Evolutionary conservation across 345 rosid species (phyloP), one percentile per base, ranked within the genome.

Genomic region (Eucalyptus marginata): DNA sequence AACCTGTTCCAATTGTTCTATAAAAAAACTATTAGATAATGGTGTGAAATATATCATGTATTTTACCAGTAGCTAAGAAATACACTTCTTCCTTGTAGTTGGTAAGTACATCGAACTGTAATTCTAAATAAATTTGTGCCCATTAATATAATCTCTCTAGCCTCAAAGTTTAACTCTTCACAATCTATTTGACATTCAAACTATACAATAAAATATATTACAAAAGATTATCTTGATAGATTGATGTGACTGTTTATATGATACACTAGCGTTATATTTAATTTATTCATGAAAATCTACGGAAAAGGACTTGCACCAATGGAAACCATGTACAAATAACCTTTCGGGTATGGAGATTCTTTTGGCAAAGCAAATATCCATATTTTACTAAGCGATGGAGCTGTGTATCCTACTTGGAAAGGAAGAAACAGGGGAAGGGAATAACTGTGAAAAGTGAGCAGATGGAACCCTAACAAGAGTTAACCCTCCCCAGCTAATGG

Each of bases 1-100:
- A 2, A 8, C 13, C 7, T 0, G 2, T 68, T 68, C 1, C 4
- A 68, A 68, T 33, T 2, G 1, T 68, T 9, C 44, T 33, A 17
- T 14, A 9, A 68, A 68, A 68, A 68, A 66, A 15, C 3, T 31
- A 1, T 31, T 31, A 68, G 80, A 68, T 3, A 68, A 33, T 5
- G 43, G 44, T 33, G 80, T 2, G 2, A 68, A 68, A 68, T 18
- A 68, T 68, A 68, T 4, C 43, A 16, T 33, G 43, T 33, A 68
- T 68, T 68, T 68, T 33, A 17, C 10, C 6, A 4, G 9, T 64
- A 64, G 18, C 9, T 64, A 64, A 64, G 76, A 31, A 64, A 64
- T 64, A 64, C 24, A 33, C 36, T 17, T 68, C 80, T 68, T 68
- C 22, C 79, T 52, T 52, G 10, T 10, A 4, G 29, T 68, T 10